Evolutionary conservation across 2,329 filamentous ascomycete genomes (phyloP), one percentile per base, ranked within the genome.

Genomic region (Phialemonium atrogriseum): DNA sequence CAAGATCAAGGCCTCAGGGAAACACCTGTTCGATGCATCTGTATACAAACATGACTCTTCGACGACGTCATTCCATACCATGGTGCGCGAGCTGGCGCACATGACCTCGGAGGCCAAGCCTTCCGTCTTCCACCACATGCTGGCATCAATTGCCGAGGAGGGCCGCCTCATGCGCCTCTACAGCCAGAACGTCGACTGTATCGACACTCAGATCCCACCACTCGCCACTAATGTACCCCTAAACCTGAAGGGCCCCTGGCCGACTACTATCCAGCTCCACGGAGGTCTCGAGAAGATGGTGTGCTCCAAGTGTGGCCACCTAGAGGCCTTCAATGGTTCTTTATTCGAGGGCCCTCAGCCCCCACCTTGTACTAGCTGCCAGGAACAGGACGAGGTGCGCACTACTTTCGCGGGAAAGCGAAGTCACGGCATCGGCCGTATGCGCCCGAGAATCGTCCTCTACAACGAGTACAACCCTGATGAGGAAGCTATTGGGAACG

Each of bases 391-490:
- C 51, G 59, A 75, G 36, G 73, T 88, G 28, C 83, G 91, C 47
- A 84, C 81, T 11, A 68, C 70, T 5, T 68, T 77, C 40, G 83
- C 79, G 10, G 87, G 88, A 29, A 89, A 94, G 59, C 78, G 91
- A 37, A 94, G 88, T 50, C 91, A 95, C 50, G 91, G 91, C 2
- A 83, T 98, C 46, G 91, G 91, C 24, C 78, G 84, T 39, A 64
- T 98, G 40, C 77, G 91, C 14, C 91, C 91, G 14, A 77, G 91
- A 35, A 95, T 98, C 64, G 89, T 96, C 5, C 70, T 98, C 8
- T 98, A 98, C 64, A 95, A 96, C 53, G 91, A 98, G 56, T 82
- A 85, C 54, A 95, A 96, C 51, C 91, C 91, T 1, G 91, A 98
- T 43, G 86, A 91, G 44, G 89, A 95, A 46, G 89, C 91, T 10